Evolutionary conservation across 2,329 filamentous ascomycete species (phyloP), one percentile per base, ranked within the genome.

Genomic region (Capronia epimyces): DNA sequence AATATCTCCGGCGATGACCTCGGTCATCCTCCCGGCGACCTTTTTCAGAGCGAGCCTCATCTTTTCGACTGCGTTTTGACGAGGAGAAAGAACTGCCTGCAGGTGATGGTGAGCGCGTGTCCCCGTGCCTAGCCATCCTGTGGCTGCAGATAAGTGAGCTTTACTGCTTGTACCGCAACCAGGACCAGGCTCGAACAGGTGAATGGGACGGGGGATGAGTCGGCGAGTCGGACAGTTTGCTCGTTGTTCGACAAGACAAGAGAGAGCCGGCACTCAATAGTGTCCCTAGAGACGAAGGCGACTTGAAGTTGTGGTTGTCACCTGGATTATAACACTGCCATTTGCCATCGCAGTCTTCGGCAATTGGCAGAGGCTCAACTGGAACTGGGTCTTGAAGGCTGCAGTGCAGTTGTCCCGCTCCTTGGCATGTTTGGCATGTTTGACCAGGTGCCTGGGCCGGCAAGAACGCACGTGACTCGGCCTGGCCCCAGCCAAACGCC

Each of bases 61-160:
- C 77, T 69, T 75, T 73, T 64, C 75, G 73, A 63, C 63, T 71
- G 55, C 82, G 80, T 73, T 81, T 85, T 74, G 82, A 83, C 66
- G 83, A 81, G 71, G 82, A 83, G 71, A 80, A 78, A 68, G 86
- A 83, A 78, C 86, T 89, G 82, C 86, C 86, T 89, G 84, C 83
- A 84, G 86, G 86, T 83, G 85, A 89, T 87, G 87, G 87, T 90
- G 87, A 91, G 86, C 87, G 78, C 75, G 75, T 75, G 70, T 79
- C 77, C 75, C 76, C 77, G 70, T 76, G 75, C 70, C 77, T 76
- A 75, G 75, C 76, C 77, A 80, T 80, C 69, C 67, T 69, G 62
- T 58, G 56, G 58, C 58, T 54, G 58, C 56, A 57, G 66, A 70
- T 70, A 63, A 71, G 69, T 72, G 70, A 71, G 69, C 70, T 66